Base-by-base conservation (phyloP, 306 rosid species). In the Malus sylvestris region DNA sequence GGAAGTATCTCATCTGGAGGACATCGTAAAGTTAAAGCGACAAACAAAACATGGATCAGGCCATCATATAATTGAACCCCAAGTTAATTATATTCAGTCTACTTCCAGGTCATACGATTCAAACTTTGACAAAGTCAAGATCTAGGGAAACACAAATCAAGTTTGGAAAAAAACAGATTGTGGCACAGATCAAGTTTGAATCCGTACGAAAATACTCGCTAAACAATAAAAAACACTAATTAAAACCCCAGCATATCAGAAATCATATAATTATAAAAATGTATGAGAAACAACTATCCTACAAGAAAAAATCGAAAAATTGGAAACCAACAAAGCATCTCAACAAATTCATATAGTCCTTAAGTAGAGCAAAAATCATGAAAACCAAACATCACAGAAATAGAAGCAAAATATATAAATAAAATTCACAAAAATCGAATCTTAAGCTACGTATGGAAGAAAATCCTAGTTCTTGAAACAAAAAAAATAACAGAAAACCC, bases 151-250 rank as follows among this genome's bases (percentile, higher is more conserved):
- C 8, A 2, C 55, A 51, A 9, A 42, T 16, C 42, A 38, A 38
- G 9, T 7, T 38, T 38, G 14, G 8, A 10, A 22, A 22, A 10
- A 22, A 58, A 58, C 45, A 42, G 5, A 3, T 58, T 22, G 6
- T 10, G 23, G 9, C 23, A 13, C 57, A 51, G 38, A 22, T 44
- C 35, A 68, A 68, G 58, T 45, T 42, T 40, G 72, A 68, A 42
- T 68, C 32, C 2, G 70, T 25, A 57, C 10, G n/a, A 77, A 69
- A 60, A 44, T 59, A 44, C 62, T 59, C 63, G 8, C 4, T 12
- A 65, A 73, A 72, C 42, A 11, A 62, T 63, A 16, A 38, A 78
- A 68, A 40, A 27, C 16, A 77, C 69, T 51, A 30, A 77, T 46
- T 45, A 29, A 23, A 58, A 79, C 8, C 35, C 22, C 44, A 5